Evolutionary conservation across 768 basidiomycete genomes (phyloP), one percentile per base, ranked within the genome.

Genomic region (Lanmaoa rubissima): DNA sequence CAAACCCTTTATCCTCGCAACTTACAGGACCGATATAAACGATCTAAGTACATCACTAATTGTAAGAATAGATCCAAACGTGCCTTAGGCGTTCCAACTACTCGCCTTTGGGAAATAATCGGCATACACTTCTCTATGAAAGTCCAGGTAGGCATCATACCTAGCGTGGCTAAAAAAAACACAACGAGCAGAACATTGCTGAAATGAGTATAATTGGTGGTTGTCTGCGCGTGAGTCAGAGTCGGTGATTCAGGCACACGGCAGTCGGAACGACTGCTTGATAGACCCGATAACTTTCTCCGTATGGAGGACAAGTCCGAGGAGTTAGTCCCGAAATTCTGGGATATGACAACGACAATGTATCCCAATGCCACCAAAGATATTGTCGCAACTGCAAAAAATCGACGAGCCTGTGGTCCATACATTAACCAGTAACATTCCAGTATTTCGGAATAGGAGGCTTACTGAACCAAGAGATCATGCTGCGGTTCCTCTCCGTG

Each of bases 101-200:
- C 77, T 60, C 61, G 78, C 81, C 57, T 81, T 81, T 7, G 79
- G 79, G 58, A 81, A 82, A 68, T 74, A 80, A 51, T 74, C 72
- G 10, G 73, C 65, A 50, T 82, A 82, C 5, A 79, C 76, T 62
- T 78, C 75, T 55, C 65, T 72, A 55, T 81, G 77, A 54, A 66
- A 76, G 55, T 81, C 79, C 26, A 81, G 57, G 54, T 81, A 80
- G 34, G 66, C 67, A 59, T 79, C 70, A 51, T 81, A 82, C 44
- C 79, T 65, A 24, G 76, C 63, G 54, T 81, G 80, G 47, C 79
- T 81, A 54, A 81, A 81, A 81, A 81, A 67, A 81, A 82, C 10
- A 80, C 78, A 46, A 81, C 62, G 35, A 82, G 64, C 12, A 81
- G 65, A 14, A 81, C 58, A 44, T 79, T 64, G 55, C 73, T 72